Evolutionary conservation across 1,139 yeast species (phyloP), one percentile per base, ranked within the genome.

Genomic region (Groenewaldozyma sp.): DNA sequence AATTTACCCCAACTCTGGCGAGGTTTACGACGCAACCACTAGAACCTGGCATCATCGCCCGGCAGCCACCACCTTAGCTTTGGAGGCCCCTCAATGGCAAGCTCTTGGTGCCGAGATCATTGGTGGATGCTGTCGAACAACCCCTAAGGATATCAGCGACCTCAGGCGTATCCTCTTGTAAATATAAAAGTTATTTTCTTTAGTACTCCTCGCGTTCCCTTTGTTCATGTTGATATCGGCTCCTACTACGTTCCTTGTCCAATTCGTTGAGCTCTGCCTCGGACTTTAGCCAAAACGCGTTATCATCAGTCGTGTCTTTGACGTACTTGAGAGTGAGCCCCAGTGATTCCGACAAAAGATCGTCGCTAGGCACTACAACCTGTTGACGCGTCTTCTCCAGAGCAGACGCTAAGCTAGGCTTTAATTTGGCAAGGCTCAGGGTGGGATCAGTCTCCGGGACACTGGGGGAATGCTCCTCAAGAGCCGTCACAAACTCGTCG

Each of bases 1-100:
- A 2, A 63, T 71, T 6, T 76, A 76, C 50, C 81, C 82, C 13
- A 76, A 76, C 51, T 69, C 76, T 24, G 80, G 80, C 1, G 78
- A 73, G 45, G 51, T 58, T 14, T 73, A 70, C 49, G 69, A 71
- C 46, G 66, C 65, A 2, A 34, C 29, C 6, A 41, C 55, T 2
- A 64, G 64, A 40, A 43, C 38, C 11, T 67, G 71, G 71, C 14
- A 20, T 7, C 16, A 21, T 24, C 13, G 21, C n/a, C 32, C 36
- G 11, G 18, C 41, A 18, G 19, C 14, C 5, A 27, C 11, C n/a
- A 17, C 39, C 17, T 26, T 41, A 28, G 28, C 37, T n/a, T 35
- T 38, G 18, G 39, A 37, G 14, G 38, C 31, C 26, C 36, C 39
- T 19, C 24, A 19, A 10, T 51, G 54, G 53, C 28, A 36, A 21